Evolutionary conservation across 129 eudicot genomes (phyloP).

Genomic region (Pittosporum tobira): DNA sequence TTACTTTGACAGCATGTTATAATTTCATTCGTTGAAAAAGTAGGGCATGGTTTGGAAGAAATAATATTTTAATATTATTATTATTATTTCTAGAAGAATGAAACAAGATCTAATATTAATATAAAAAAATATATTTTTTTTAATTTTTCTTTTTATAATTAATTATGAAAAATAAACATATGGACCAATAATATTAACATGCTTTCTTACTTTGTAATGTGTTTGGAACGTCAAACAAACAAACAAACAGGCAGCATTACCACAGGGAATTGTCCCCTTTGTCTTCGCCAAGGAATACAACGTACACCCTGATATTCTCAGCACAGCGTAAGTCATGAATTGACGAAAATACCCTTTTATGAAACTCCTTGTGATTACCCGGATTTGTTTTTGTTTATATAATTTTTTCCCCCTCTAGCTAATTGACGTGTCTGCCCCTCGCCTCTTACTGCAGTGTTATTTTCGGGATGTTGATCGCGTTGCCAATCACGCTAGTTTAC

Average conservation of each 20-base stretch:
- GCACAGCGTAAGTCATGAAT: slow-evolving; percentile 92
- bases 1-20: slow-evolving; percentile 9
- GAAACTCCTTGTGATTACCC: no score
- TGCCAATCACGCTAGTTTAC: slow-evolving; percentile 80
- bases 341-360: no score
- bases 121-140: neutral
- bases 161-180: slow-evolving; percentile 3
- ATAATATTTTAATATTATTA: no score
- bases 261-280: slow-evolving; percentile 99
- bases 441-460: slow-evolving; percentile 47
- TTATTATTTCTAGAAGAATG: no score
- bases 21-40: neutral
- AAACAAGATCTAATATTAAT: no score
- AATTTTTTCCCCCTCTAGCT: slow-evolving; percentile 4
- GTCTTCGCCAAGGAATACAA: slow-evolving; percentile 93
- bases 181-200: neutral
- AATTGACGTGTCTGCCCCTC: slow-evolving; percentile 7
- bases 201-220: neutral
- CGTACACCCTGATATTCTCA: slow-evolving; percentile 80
- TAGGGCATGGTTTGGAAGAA: no score
- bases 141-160: slow-evolving; percentile 1
- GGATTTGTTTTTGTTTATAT: neutral
- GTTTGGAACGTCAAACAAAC: slow-evolving; percentile 20
- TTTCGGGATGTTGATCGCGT: slow-evolving; percentile 80
- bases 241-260: slow-evolving; percentile 84